phyloP scores from a whole-genome alignment of 2,329 filamentous ascomycete genomes.

The Aspergillus oerlinghausenensis region DNA sequence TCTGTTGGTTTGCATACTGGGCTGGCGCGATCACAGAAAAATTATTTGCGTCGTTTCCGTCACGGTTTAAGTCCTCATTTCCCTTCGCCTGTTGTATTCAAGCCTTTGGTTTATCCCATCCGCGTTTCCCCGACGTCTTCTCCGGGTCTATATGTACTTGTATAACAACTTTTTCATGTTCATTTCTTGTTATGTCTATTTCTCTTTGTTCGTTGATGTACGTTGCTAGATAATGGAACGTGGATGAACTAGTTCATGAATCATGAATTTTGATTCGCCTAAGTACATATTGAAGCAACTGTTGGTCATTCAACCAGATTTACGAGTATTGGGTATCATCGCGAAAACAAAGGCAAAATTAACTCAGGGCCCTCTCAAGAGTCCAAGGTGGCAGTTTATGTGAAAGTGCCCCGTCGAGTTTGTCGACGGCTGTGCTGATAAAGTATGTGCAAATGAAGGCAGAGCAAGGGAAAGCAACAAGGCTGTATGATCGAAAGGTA shows the following conservation, averaged over 20 bases:
- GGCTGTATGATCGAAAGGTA: background rate
- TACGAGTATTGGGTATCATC: constrained; percentile 1
- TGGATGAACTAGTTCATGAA: constrained; percentile 12
- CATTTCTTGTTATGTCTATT: constrained; percentile 15
- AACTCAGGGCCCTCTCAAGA: background rate
- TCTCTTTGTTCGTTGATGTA: constrained; percentile 13
- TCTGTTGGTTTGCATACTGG: constrained; percentile 1
- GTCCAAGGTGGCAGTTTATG: background rate
- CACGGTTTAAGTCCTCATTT: constrained; percentile 4
- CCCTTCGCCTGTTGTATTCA: constrained; percentile 10
- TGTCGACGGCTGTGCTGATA: background rate
- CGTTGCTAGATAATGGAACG: constrained; percentile 28
- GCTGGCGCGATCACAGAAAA: constrained; percentile 7
- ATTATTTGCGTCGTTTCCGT: constrained; percentile 7
- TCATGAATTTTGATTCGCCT: background rate
- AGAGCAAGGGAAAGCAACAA: background rate
- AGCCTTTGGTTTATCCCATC: constrained; percentile 10
- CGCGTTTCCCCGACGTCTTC: constrained; percentile 18
- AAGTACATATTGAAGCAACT: background rate
- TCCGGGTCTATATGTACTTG: constrained; percentile 33
- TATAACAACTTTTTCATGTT: constrained; percentile 23
- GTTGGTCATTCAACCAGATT: background rate
- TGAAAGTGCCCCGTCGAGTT: background rate
- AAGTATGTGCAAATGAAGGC: background rate
- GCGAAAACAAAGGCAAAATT: background rate